Evolutionary conservation across 2,329 filamentous ascomycete species (phyloP), one percentile per base, ranked within the genome.

Genomic region (Septoria petroselini): DNA sequence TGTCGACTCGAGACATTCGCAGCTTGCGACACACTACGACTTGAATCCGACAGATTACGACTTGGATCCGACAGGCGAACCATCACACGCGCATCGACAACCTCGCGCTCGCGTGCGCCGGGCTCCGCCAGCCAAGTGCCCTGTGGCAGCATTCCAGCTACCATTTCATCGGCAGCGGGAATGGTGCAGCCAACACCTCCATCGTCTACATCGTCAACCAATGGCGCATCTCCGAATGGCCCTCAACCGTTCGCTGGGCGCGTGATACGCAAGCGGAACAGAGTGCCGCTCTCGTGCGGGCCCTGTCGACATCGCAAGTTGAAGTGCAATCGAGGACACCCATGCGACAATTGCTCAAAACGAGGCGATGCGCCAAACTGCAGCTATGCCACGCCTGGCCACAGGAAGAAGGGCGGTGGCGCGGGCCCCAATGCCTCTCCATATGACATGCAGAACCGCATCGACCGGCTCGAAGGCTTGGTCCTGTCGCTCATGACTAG

Each of bases 371-470:
- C 85, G 11, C 73, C 79, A 48, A 86, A 88, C 50, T 97, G 91
- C 73, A 86, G 85, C 58, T 97, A 96, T 74, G 90, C 89, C 39
- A 73, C 78, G 61, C 71, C 76, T 27, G 75, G 70, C 45, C 78
- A 83, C 43, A 84, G 88, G 61, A 93, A 88, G 71, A 94, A 88
- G 77, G 83, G 70, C 50, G 50, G 52, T 41, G 54, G 47, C 14
- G 49, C 45, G 17, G 58, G 58, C 15, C 44, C 62, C 2, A 66
- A 63, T 38, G 76, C 78, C 49, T 76, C 79, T 61, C 89, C 91
- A 41, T 91, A 95, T 77, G 91, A 96, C 71, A 96, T 97, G 91
- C 91, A 97, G 74, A 95, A 94, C 67, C 86, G 93, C 68, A 97
- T 97, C 73, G 91, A 97, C 74, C 83, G 91, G 62, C 78, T 97